Percentiles rank a stretch among this genome's conserved stretches.
Evolutionary conservation across 2,329 filamentous ascomycete genomes (phyloP).

Genomic region (Trichoderma pleuroti): DNA sequence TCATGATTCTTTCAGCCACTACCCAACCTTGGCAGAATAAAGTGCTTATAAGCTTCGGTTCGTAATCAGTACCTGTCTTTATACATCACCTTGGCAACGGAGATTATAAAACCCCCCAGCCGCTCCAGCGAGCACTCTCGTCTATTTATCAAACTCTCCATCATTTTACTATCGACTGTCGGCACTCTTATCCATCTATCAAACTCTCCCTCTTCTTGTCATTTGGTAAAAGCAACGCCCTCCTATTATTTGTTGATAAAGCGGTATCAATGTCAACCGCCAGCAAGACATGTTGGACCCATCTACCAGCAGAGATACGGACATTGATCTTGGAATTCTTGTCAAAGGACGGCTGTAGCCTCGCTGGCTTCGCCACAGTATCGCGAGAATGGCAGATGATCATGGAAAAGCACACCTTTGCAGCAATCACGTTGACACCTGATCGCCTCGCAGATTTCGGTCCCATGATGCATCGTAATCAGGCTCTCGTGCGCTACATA

Average conservation of each 20-base stretch:
- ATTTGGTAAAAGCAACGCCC: too few species aligned
- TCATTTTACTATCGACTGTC: too few species aligned
- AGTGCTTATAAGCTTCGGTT: too few species aligned
- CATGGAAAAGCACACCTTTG: constrained; percentile 31
- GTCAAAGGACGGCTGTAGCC: neutral
- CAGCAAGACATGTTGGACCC: neutral
- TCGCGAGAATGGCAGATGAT: constrained; percentile 32
- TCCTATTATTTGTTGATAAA: neutral
- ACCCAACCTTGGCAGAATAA: too few species aligned
- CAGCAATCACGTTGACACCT: constrained; percentile 30
- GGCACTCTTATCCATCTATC: neutral
- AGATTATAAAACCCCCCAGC: too few species aligned
- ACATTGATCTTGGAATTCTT: neutral
- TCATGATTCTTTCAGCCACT: too few species aligned
- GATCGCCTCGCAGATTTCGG: constrained; percentile 29
- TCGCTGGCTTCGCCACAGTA: constrained; percentile 27
- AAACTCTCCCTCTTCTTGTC: neutral
- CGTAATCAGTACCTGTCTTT: too few species aligned
- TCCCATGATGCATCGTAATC: constrained; percentile 30
- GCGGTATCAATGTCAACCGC: neutral
- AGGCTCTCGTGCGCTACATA: constrained; percentile 25
- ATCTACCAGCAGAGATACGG: neutral
- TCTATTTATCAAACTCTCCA: too few species aligned
- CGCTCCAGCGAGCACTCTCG: too few species aligned
- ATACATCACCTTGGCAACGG: too few species aligned